Percentiles rank a stretch among this genome's conserved stretches.
These are phyloP conservation scores for Irpex lacteus DNA, from an alignment of 1,284 basidiomycete genomes.

Conservation along the genomic window DNA sequence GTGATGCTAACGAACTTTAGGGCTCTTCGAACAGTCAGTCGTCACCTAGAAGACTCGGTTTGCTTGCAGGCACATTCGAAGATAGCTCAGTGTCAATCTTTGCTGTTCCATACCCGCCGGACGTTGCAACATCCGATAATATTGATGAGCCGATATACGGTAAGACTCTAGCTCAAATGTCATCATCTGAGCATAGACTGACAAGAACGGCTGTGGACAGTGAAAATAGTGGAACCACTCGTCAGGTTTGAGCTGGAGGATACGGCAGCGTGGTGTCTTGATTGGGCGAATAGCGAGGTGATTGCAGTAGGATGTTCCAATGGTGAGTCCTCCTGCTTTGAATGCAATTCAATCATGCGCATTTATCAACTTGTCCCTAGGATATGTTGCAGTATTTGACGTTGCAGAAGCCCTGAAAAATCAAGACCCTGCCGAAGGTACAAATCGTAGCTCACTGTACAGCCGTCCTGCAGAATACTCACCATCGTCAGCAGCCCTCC, in stretches of 20 bases:
- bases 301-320: conserved; percentile 81
- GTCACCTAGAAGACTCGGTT: conserved; percentile 66
- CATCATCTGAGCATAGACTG: neutral
- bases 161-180: conserved; percentile 5
- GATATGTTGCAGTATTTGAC: conserved; percentile 74
- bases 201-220: conserved; percentile 32
- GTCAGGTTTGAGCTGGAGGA: conserved; percentile 72
- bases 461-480: neutral
- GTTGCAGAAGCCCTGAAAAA: conserved; percentile 47
- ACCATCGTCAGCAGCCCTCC: conserved; percentile 31
- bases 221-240: conserved; percentile 59
- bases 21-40: neutral
- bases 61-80: conserved; percentile 79
- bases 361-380: conserved; percentile 34
- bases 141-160: conserved; percentile 28
- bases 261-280: conserved; percentile 69
- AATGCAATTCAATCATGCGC: neutral
- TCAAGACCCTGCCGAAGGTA: neutral
- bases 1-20: neutral
- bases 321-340: conserved; percentile 41
- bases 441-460: neutral
- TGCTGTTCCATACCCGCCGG: conserved; percentile 72
- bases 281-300: conserved; percentile 83
- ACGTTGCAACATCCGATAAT: conserved; percentile 30
- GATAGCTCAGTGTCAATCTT: conserved; percentile 81